Evolutionary conservation across 163 green algal genomes (phyloP), one percentile per base, ranked within the genome.

Genomic region (Coccomyxa subellipsoidea): DNA sequence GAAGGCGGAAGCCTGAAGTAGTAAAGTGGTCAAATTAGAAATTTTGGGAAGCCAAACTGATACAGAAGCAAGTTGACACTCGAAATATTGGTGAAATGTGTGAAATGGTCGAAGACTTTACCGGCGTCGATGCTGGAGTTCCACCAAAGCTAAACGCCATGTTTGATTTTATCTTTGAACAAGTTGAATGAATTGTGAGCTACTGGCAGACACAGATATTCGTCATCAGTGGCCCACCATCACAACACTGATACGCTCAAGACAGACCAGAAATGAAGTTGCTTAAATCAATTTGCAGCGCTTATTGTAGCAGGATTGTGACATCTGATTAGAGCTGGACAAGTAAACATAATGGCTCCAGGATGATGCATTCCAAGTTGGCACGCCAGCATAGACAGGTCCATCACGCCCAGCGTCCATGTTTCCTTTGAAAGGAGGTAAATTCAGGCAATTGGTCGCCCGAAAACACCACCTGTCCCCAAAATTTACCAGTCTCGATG

Each of bases 71-170:
- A 23, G 47, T 59, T 12, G 15, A 23, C 4, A 18, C n/a, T n/a
- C n/a, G 4, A 27, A 59, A 59, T 18, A 59, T 18, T 59, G 47
- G 4, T 2, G 0, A 59, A 59, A 8, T 59, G 47, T 27, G 23
- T 59, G 5, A 21, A 59, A 18, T 1, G 23, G 23, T 1, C 47
- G 2, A 59, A 59, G n/a, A n/a, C n/a, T 59, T 23, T 59, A 59
- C 47, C 47, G 47, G 47, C 23, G 47, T 59, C 47, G 47, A 59
- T 59, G 47, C 5, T 59, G 72, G 72, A 0, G 72, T 40, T 10
- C n/a, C 32, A n/a, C 72, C 72, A 40, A 78, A 78, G 34, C 32
- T 78, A 31, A 78, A 78, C 32, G n/a, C 72, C 31, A 59, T 59
- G 21, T 12, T 59, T 12, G 47, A 18, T n/a, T n/a, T n/a, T n/a